A percentile compares a stretch with the other conserved stretches of the same genome.
Evolutionary conservation across 805 yeast genomes (phyloP).

Genomic region (Metschnikowia henanensis): DNA sequence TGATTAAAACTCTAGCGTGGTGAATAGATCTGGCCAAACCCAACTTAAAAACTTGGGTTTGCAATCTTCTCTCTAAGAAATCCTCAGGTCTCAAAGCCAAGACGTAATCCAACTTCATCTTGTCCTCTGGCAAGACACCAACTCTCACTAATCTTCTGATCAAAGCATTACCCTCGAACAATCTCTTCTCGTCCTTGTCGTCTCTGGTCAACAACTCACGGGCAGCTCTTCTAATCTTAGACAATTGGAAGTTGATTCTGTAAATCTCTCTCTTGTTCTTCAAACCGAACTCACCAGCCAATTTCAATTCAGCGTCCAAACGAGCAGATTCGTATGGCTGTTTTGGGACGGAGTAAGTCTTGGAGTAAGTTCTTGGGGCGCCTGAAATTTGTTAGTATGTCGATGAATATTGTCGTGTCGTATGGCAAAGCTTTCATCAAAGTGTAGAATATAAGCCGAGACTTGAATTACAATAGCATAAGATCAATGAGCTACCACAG

Average conservation of each 20-base stretch:
- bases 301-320: conserved; percentile 98
- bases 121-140: conserved; percentile 99
- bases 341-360: conserved; percentile 99
- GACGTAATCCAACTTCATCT: conserved; percentile 99
- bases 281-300: conserved; percentile 99
- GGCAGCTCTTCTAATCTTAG: conserved; percentile 99
- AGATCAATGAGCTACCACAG: too few species aligned
- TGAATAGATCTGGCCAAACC: conserved; percentile 99
- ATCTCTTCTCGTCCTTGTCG: conserved; percentile 99
- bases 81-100: conserved; percentile 97
- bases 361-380: conserved; percentile 99
- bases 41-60: conserved; percentile 99
- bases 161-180: conserved; percentile 99
- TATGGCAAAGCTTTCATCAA: too few species aligned
- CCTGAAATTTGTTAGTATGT: conserved; percentile 45
- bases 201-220: conserved; percentile 99
- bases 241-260: conserved; percentile 99
- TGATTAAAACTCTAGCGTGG: conserved; percentile 98
- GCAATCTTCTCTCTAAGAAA: conserved; percentile 99
- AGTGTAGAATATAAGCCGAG: neutral
- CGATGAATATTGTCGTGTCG: neutral
- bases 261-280: conserved; percentile 99
- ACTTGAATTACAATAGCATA: conserved; percentile 11
- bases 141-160: conserved; percentile 98
- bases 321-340: conserved; percentile 99